Percentiles rank a stretch among this genome's conserved stretches.
These are phyloP conservation scores for Podospora conica DNA, from an alignment of 495 filamentous ascomycete species.

Conservation along the genomic window DNA sequence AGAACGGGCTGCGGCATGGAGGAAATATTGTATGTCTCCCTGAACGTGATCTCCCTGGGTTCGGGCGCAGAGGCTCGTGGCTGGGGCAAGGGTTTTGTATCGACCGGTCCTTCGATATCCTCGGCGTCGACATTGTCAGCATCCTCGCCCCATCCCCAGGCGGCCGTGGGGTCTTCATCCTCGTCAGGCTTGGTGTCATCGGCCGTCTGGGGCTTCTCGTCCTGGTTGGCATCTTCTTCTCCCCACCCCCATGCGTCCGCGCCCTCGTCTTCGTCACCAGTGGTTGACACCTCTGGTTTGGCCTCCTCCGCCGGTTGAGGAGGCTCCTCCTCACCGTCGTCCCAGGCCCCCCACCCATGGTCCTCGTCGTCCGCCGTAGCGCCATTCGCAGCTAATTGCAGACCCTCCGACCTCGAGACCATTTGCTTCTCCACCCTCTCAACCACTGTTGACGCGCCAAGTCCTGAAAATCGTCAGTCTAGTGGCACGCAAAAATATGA, in stretches of 20 bases:
- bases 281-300: not conserved
- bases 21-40: conserved; percentile 81
- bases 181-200: conserved; percentile 16
- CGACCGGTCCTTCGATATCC: not conserved
- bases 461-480: conserved; percentile 22
- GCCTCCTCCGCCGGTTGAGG: conserved; percentile 17
- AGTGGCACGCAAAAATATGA: no score
- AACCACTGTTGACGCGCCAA: conserved; percentile 57
- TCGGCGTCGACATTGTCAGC: conserved; percentile 14
- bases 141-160: conserved; percentile 73
- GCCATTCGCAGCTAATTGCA: conserved; percentile 51
- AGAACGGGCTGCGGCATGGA: conserved; percentile 74
- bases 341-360: conserved; percentile 77
- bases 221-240: conserved; percentile 41
- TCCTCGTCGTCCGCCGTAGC: conserved; percentile 39
- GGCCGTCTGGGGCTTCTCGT: conserved; percentile 13
- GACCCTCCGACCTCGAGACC: conserved; percentile 59
- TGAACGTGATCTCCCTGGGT: conserved; percentile 59
- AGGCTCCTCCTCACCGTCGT: conserved; percentile 44
- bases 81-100: conserved; percentile 12
- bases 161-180: conserved; percentile 54
- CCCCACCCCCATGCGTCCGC: conserved; percentile 58
- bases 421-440: conserved; percentile 81
- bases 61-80: conserved; percentile 16
- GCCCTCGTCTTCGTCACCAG: conserved; percentile 40